Base-by-base conservation (phyloP, 2,329 filamentous ascomycete genomes). In the Clarireedia hainanense region DNA sequence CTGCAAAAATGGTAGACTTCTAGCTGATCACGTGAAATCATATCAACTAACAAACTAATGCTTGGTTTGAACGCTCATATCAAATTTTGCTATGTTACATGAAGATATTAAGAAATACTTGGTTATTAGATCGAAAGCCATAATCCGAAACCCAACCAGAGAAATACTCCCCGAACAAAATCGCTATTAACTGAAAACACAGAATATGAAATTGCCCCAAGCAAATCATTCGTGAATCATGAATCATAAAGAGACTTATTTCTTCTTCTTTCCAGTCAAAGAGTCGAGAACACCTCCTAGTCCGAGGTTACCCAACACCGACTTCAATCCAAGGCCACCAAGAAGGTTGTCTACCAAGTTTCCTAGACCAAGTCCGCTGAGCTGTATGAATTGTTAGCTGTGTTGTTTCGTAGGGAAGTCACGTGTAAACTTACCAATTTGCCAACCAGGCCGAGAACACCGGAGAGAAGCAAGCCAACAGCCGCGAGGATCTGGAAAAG, bases 401-500 rank as follows among this genome's bases (percentile, higher is more conserved):
- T 14, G 5, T 37, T 6, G 24, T 45, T 5, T 4, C n/a, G 1
- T 15, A 20, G 10, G 36, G 6, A 17, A 12, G 30, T 45, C 20
- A 43, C 37, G 39, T 50, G 47, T 45, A n/a, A 4, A 43, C 54
- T 71, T 66, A 80, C 73, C 58, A 95, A 74, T 67, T 84, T 85
- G 55, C 90, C 91, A 20, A 96, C 89, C 1, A 96, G 79, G 45
- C 88, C 88, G 6, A 96, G 77, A 0, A 96, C 91, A 70, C 91
- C 91, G 51, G 78, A 85, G 58, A 96, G 77, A 60, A 96, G 72
- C 57, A 96, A 74, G 23, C 91, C 91, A 47, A 96, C 91, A 10
- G 89, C 91, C 7, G 91, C 89, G 49, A 96, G 80, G 69, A 96
- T 96, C 79, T 96, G 91, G 80, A 91, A 89, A 23, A 96, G 76